Percentiles rank a stretch among this genome's conserved stretches.
These are phyloP conservation scores for Filosporella fistucella DNA, from an alignment of 495 filamentous ascomycete species.

Conservation along the genomic window DNA sequence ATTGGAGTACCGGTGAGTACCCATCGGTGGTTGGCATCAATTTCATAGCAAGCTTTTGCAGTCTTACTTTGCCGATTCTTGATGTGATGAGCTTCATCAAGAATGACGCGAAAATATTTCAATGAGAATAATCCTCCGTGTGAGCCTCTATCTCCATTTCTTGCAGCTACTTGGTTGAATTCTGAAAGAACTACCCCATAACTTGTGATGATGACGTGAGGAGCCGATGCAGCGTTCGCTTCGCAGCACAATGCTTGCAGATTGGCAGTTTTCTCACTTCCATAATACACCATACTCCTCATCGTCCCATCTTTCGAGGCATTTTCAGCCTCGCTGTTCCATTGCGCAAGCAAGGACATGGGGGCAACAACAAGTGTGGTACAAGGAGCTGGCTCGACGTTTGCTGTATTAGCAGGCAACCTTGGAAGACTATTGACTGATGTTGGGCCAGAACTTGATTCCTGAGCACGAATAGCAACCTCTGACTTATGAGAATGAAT, in stretches of 20 bases:
- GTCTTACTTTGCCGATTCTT: constrained; percentile 90
- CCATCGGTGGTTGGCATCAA: constrained; percentile 84
- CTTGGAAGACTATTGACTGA: constrained; percentile 54
- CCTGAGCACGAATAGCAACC: constrained; percentile 26
- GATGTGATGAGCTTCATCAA: constrained; percentile 92
- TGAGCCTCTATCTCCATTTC: constrained; percentile 47
- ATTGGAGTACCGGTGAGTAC: constrained; percentile 94
- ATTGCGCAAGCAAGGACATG: constrained; percentile 90
- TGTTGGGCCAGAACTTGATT: constrained; percentile 25
- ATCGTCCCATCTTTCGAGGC: constrained; percentile 78
- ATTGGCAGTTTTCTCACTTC: constrained; percentile 72
- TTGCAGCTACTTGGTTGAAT: constrained; percentile 62
- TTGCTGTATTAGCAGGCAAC: constrained; percentile 46
- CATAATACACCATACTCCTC: constrained; percentile 88
- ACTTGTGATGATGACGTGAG: constrained; percentile 91
- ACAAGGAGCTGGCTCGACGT: constrained; percentile 66
- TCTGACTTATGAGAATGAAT: constrained; percentile 79
- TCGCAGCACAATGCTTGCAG: constrained; percentile 72
- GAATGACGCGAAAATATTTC: constrained; percentile 88
- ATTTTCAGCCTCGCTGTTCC: constrained; percentile 91
- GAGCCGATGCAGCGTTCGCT: constrained; percentile 67
- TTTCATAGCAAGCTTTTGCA: constrained; percentile 86
- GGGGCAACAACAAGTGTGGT: constrained; percentile 94
- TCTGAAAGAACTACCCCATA: constrained; percentile 92
- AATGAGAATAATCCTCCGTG: constrained; percentile 82